Evolutionary conservation across 306 rosid species (phyloP), one percentile per base, ranked within the genome.

Genomic region (Cucurbita maxima): DNA sequence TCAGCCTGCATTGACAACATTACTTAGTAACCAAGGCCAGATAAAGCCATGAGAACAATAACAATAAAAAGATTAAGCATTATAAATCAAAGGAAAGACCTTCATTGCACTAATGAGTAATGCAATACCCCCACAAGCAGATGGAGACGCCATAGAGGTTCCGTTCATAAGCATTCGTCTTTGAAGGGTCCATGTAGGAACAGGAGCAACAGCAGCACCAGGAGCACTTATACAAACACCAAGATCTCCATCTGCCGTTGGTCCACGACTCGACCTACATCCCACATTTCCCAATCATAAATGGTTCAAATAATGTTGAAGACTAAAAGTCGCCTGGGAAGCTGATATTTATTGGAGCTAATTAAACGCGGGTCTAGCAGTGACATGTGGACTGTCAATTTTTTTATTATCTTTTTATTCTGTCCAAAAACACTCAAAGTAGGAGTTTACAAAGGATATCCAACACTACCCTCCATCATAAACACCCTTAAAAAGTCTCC

Each of bases 241-340:
- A 77, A 94, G 86, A 79, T 91, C 96, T 82, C 99, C 99, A 81
- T 94, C 99, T 48, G 96, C 87, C 3, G 99, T 85, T 75, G 99
- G 99, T 63, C 99, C 99, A 79, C 99, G 90, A 85, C 99, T 94
- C 75, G 99, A 94, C 99, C 99, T 94, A 86, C 76, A 83, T 72
- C 72, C 70, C 80, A 75, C 36, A 76, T 66, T 60, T 70, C 55
- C 56, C 72, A 75, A 64, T 54, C 71, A 71, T 70, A 75, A 30
- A 54, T 77, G 47, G 20, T 40, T 76, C 8, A 76, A 48, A 25
- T 30, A 20, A 30, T 79, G 74, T 75, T 52, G 52, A 78, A 51
- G 51, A 64, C 6, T 59, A 52, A 22, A 81, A 68, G 34, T 15
- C 51, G 73, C 80, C 48, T 60, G 64, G 58, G 34, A 30, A 3